A percentile compares a stretch with the other conserved stretches of the same genome.
These are phyloP conservation scores for Botrytis elliptica DNA, from an alignment of 2,329 filamentous ascomycete species.

Conservation along the genomic window DNA sequence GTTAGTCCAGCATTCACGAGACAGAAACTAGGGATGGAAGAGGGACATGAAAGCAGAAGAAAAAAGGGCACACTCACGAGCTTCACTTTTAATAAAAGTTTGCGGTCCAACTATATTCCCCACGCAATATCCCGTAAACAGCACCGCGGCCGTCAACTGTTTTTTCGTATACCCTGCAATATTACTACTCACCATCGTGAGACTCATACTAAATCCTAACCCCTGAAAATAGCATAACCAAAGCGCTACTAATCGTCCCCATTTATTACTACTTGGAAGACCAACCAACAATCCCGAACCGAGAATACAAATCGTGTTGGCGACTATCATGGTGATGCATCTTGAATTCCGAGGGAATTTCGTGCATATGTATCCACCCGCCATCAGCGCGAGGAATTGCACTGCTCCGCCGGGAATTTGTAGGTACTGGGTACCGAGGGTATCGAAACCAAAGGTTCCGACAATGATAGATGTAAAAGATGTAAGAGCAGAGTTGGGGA, in stretches of 20 bases:
- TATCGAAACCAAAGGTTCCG: conserved; percentile 40
- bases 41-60: not conserved
- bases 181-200: conserved; percentile 54
- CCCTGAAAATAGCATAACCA: conserved; percentile 58
- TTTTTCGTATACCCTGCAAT: conserved; percentile 57
- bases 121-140: conserved; percentile 55
- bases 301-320: conserved; percentile 55
- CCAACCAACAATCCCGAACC: conserved; percentile 53
- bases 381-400: conserved; percentile 53
- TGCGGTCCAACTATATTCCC: conserved; percentile 52
- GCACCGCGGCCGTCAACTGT: conserved; percentile 49
- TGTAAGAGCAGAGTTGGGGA: conserved; percentile 57
- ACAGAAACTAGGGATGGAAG: not conserved
- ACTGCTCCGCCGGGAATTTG: conserved; percentile 60
- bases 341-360: conserved; percentile 50
- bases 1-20: not conserved
- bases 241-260: conserved; percentile 55
- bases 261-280: conserved; percentile 51
- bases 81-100: conserved; percentile 35
- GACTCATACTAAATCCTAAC: conserved; percentile 51
- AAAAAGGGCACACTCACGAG: conserved; percentile 30
- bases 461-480: conserved; percentile 43
- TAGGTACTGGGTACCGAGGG: conserved; percentile 54
- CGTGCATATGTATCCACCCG: conserved; percentile 52
- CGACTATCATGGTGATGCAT: conserved; percentile 55